These are phyloP conservation scores for Jacaranda copaia DNA, from an alignment of 257 asterid genomes.

Conservation along the genomic window DNA sequence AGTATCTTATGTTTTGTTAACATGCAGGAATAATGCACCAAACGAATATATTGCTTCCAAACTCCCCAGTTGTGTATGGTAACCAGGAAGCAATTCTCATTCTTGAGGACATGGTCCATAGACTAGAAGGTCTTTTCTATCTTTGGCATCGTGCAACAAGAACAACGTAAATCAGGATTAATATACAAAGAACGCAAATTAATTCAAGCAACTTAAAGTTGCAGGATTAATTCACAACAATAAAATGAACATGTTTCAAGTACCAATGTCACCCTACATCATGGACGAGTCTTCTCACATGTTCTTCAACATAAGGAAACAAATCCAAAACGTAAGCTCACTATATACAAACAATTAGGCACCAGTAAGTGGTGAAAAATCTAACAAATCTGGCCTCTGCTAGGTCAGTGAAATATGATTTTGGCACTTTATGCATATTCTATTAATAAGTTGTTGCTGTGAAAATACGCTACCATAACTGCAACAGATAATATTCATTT, in stretches of 20 bases:
- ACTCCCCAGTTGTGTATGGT: neutral
- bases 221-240: neutral
- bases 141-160: too few relatives aligned
- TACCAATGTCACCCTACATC: constrained; percentile 12
- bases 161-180: too few relatives aligned
- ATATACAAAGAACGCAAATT: neutral
- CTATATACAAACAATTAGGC: neutral
- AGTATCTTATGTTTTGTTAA: neutral
- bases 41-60: neutral
- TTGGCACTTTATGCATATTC: neutral
- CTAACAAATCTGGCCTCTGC: neutral
- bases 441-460: neutral
- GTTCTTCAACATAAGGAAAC: constrained; percentile 8
- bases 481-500: neutral
- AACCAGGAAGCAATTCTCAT: too few relatives aligned
- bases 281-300: neutral
- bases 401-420: constrained; percentile 20
- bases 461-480: neutral
- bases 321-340: neutral
- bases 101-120: too few relatives aligned
- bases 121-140: too few relatives aligned
- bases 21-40: neutral
- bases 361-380: neutral
- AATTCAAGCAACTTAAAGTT: neutral
- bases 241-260: constrained; percentile 2